phyloP scores from a whole-genome alignment of 2,329 filamentous ascomycete genomes.

The Ascochyta viciae-villosae region DNA sequence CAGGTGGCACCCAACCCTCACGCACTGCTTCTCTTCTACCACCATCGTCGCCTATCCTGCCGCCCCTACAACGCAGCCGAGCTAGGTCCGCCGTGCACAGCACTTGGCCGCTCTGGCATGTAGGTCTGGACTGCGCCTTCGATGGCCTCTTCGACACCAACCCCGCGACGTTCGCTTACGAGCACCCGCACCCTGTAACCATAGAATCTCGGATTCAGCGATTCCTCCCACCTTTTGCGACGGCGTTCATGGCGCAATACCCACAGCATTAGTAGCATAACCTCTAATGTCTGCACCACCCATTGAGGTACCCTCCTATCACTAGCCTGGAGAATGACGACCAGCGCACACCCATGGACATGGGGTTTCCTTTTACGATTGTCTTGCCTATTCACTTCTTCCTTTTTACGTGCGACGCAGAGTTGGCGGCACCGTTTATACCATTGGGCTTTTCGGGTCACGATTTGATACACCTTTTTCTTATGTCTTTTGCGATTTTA shows the following conservation, averaged over 20 bases:
- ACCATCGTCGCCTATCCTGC: slow-evolving; percentile 16
- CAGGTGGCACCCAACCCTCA: neutral
- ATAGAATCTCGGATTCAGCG: slow-evolving; percentile 38
- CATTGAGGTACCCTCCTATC: slow-evolving; percentile 36
- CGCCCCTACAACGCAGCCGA: slow-evolving; percentile 23
- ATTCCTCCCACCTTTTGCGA: slow-evolving; percentile 34
- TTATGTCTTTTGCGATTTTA: slow-evolving; percentile 31
- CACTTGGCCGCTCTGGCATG: slow-evolving; percentile 22
- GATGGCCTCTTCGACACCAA: slow-evolving; percentile 17
- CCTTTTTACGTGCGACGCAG: slow-evolving; percentile 24
- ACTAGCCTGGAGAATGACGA: slow-evolving; percentile 30
- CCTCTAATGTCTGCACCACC: slow-evolving; percentile 45
- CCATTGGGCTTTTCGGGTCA: slow-evolving; percentile 37
- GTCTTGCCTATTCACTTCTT: slow-evolving; percentile 30
- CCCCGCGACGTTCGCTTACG: slow-evolving; percentile 30
- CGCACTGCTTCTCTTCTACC: slow-evolving; percentile 7
- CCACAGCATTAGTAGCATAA: slow-evolving; percentile 38
- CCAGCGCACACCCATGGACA: slow-evolving; percentile 12
- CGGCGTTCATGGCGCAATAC: slow-evolving; percentile 44
- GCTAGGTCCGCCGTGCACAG: slow-evolving; percentile 16
- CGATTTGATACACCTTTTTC: slow-evolving; percentile 34
- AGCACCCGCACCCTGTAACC: slow-evolving; percentile 40
- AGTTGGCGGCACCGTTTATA: slow-evolving; percentile 41
- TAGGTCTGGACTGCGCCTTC: slow-evolving; percentile 23
- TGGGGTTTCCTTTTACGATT: slow-evolving; percentile 19